phyloP scores from a whole-genome alignment of 352 stramenopile species.

The Pythium oligandrum region DNA sequence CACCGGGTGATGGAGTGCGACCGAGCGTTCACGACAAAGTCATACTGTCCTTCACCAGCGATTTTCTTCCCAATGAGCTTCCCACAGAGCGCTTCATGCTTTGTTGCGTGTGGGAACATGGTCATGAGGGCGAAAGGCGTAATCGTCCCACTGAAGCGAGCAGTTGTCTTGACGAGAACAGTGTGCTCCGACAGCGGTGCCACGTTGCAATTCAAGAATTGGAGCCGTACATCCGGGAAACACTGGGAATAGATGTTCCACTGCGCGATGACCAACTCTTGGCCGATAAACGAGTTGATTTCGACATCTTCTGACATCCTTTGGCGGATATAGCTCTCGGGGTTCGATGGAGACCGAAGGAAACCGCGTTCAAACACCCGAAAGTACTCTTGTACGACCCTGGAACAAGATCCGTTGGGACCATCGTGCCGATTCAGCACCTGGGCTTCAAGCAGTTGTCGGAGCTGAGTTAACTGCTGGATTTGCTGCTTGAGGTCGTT shows the following conservation, averaged over 20 bases:
- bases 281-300: slow-evolving; percentile 2
- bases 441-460: background rate
- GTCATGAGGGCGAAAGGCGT: background rate
- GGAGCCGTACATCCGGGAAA: slow-evolving; percentile 1
- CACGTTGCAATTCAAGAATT: background rate
- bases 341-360: background rate
- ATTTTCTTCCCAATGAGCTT: slow-evolving; percentile 3
- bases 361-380: slow-evolving; percentile 3
- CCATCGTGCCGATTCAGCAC: slow-evolving; percentile 2
- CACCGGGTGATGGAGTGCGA: slow-evolving; percentile 6
- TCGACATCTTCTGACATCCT: background rate
- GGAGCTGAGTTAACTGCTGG: slow-evolving; percentile 3
- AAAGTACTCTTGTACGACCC: slow-evolving; percentile 5
- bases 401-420: slow-evolving; percentile 1
- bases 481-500: slow-evolving; percentile 10
- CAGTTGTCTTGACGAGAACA: slow-evolving; percentile 1
- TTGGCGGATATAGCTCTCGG: background rate
- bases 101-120: slow-evolving; percentile 6
- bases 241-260: slow-evolving; percentile 5
- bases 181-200: background rate
- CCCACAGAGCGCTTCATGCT: background rate
- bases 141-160: background rate
- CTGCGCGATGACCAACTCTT: slow-evolving; percentile 2
- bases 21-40: slow-evolving; percentile 8
- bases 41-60: slow-evolving; percentile 4